Evolutionary conservation across 169 alveolate species (phyloP).

Genomic region (Perkinsus marinus): DNA sequence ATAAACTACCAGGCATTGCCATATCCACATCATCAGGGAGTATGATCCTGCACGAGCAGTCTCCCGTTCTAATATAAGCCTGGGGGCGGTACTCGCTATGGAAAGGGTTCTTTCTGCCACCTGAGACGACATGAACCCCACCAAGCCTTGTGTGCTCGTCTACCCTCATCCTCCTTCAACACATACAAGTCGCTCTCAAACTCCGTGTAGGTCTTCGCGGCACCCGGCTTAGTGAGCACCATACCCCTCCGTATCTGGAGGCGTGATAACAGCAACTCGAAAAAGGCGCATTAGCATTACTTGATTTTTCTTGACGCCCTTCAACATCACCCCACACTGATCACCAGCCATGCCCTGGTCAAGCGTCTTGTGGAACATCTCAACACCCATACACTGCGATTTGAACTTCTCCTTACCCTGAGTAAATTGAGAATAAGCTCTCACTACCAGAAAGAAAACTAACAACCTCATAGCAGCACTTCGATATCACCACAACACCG

Average conservation of each 20-base stretch:
- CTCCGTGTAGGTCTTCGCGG: slow-evolving; percentile 54
- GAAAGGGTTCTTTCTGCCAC: slow-evolving; percentile 83
- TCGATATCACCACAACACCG: too few species aligned
- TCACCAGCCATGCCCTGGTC: slow-evolving; percentile 87
- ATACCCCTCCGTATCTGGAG: slow-evolving; percentile 56
- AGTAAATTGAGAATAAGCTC: too few species aligned
- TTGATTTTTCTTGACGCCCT: slow-evolving; percentile 48
- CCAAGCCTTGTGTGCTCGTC: background rate
- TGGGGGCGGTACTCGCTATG: slow-evolving; percentile 84
- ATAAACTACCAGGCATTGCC: slow-evolving; percentile 41
- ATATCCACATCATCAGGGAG: slow-evolving; percentile 61
- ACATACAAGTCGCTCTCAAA: slow-evolving; percentile 76
- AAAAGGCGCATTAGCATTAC: background rate
- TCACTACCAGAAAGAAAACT: background rate
- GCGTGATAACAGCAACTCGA: background rate
- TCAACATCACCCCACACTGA: slow-evolving; percentile 78
- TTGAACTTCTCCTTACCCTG: background rate
- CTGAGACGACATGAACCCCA: background rate
- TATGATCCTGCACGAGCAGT: slow-evolving; percentile 69
- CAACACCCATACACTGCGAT: slow-evolving; percentile 52
- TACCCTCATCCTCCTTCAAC: slow-evolving; percentile 80
- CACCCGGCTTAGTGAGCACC: slow-evolving; percentile 69
- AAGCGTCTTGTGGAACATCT: slow-evolving; percentile 76
- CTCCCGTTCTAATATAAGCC: slow-evolving; percentile 85
- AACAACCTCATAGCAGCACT: background rate